A percentile compares a stretch with the other conserved stretches of the same genome.
phyloP scores from a whole-genome alignment of 2,329 filamentous ascomycete genomes.

The Ustulina deusta region DNA sequence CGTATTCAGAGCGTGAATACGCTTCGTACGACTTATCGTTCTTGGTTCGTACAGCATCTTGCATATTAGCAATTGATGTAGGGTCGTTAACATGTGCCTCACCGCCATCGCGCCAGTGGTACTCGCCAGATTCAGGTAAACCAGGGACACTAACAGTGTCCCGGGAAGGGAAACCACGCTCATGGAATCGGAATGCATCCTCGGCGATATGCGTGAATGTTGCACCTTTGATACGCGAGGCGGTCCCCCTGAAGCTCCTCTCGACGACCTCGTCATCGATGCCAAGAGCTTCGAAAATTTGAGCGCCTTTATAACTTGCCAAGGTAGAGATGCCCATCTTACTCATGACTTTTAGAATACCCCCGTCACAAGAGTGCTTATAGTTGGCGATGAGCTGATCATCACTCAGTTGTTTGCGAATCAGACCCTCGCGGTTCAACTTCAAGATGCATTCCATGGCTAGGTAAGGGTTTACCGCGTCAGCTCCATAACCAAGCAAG shows the following conservation, averaged over 20 bases:
- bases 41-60: conserved; percentile 95
- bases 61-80: conserved; percentile 93
- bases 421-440: conserved; percentile 92
- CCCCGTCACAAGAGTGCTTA: conserved; percentile 95
- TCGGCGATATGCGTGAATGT: conserved; percentile 94
- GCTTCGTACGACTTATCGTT: conserved; percentile 99
- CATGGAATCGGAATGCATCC: conserved; percentile 94
- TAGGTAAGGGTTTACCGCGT: conserved; percentile 94
- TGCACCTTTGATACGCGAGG: conserved; percentile 92
- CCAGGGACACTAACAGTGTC: conserved; percentile 81
- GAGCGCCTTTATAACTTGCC: conserved; percentile 95
- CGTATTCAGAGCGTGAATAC: conserved; percentile 91
- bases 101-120: conserved; percentile 97
- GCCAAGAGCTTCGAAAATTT: conserved; percentile 96
- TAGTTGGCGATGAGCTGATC: conserved; percentile 93
- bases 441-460: conserved; percentile 97
- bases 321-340: conserved; percentile 99
- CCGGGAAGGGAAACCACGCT: conserved; percentile 88
- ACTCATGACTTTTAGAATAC: conserved; percentile 98
- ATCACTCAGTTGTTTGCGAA: conserved; percentile 87
- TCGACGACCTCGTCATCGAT: conserved; percentile 93
- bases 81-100: conserved; percentile 97
- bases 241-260: conserved; percentile 93
- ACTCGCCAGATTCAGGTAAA: conserved; percentile 92
- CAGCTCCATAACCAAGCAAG: conserved; percentile 93